Evolutionary conservation across 768 basidiomycete genomes (phyloP).

Genomic region (Mycena kentingensis): DNA sequence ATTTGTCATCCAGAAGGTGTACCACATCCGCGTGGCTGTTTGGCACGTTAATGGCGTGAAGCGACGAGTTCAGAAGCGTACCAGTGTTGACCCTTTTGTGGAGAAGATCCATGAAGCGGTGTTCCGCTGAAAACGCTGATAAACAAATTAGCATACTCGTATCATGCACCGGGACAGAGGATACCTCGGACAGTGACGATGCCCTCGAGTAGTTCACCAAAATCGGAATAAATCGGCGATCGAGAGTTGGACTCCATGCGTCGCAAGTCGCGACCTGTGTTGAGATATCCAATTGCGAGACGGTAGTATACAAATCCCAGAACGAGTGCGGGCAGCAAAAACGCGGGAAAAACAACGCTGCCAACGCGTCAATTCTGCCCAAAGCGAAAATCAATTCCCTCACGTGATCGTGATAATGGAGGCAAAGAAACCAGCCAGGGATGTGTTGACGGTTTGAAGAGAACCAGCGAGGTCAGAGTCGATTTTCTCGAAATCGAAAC

Average conservation of each 20-base stretch:
- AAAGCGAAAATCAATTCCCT: conserved; percentile 25
- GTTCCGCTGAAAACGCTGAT: conserved; percentile 79
- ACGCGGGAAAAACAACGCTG: conserved; percentile 75
- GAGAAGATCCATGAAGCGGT: conserved; percentile 70
- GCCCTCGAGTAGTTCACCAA: conserved; percentile 80
- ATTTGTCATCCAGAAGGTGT: conserved; percentile 77
- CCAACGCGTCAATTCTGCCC: not conserved
- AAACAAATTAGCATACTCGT: not conserved
- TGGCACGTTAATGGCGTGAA: too few species aligned
- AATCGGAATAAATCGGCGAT: conserved; percentile 81
- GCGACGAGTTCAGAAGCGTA: too few species aligned
- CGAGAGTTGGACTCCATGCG: conserved; percentile 89
- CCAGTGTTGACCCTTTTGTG: conserved; percentile 71
- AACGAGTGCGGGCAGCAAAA: conserved; percentile 74
- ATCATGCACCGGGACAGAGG: not conserved
- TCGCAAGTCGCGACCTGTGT: conserved; percentile 81
- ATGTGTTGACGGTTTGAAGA: conserved; percentile 73
- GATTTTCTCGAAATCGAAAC: conserved; percentile 82
- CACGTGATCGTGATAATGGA: conserved; percentile 72
- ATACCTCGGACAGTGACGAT: conserved; percentile 77
- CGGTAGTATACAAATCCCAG: conserved; percentile 74
- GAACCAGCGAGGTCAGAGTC: conserved; percentile 70
- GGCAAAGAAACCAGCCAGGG: conserved; percentile 73
- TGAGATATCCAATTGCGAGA: conserved; percentile 70
- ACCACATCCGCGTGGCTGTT: conserved; percentile 87